Base-by-base conservation (phyloP, 1,284 basidiomycete species). In the Ceratobasidium theobromae region DNA sequence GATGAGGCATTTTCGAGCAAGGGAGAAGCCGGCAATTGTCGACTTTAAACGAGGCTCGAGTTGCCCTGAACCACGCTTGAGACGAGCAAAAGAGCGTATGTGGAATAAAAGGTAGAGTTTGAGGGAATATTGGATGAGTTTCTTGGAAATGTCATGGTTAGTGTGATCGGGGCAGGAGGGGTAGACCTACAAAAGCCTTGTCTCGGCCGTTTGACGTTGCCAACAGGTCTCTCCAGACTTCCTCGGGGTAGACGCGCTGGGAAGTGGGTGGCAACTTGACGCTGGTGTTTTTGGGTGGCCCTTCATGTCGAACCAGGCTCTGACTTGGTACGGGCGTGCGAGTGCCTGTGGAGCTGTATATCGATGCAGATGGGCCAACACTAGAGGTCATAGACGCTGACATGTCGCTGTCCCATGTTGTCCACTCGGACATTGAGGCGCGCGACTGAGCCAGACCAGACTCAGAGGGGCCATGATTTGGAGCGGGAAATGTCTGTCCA, bases 101-200 rank as follows among this genome's bases (percentile, higher is more conserved):
- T 82, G 89, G 73, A 90, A 85, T 28, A 88, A 74, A 41, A 92
- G 79, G 74, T 87, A 90, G 65, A 91, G 77, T 53, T 84, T 83
- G 69, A 92, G 82, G 25, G 86, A 82, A 74, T 91, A 92, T 78
- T 92, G 89, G 66, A 91, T 84, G 65, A 90, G 72, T 91, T 92
- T 92, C 89, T 91, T 69, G 30, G 23, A 49, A 40, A 46, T 12
- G 32, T 51, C 51, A 53, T 35, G 64, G 9, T 11, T 33, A 23
- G 18, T 23, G n/a, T 27, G 48, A 54, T 32, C n/a, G 54, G 38
- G 69, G 66, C 28, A 38, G 30, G 8, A 46, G 53, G 5, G 45
- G 21, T 18, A 40, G 18, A 82, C 88, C 74, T 76, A 91, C 90
- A 73, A 92, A 87, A 28, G 86, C 84, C 76, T 92, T 92, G 75